These are phyloP conservation scores for Tremellales sp. DNA, from an alignment of 1,284 basidiomycete species.

Conservation along the genomic window DNA sequence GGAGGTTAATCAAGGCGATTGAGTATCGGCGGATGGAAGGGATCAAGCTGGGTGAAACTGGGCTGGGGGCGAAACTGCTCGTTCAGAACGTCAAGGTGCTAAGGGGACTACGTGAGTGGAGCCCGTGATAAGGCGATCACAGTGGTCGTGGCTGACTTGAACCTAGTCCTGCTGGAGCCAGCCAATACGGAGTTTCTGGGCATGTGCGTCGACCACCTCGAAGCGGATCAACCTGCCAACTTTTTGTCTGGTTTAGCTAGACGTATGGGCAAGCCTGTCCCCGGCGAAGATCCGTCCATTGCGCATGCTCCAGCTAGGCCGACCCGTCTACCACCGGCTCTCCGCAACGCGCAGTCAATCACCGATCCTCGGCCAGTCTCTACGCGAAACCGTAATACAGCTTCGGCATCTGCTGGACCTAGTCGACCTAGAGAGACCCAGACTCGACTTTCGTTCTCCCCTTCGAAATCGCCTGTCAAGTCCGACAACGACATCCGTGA, in stretches of 20 bases:
- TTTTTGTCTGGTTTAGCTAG: constrained; percentile 27
- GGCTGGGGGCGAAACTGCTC: constrained; percentile 42
- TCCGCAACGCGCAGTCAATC: no score
- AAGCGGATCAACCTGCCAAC: constrained; percentile 27
- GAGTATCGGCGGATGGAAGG: constrained; percentile 38
- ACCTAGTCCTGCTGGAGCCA: constrained; percentile 36
- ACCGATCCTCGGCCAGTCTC: no score
- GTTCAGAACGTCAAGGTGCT: constrained; percentile 34
- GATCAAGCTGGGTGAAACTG: constrained; percentile 40
- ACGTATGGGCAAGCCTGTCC: constrained; percentile 22
- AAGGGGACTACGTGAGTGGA: constrained; percentile 24
- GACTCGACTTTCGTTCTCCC: no score
- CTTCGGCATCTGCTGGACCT: no score
- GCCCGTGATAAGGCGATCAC: neutral
- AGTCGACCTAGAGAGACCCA: no score
- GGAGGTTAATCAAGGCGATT: constrained; percentile 34
- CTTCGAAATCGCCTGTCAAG: no score
- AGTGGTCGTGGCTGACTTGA: neutral
- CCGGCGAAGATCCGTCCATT: constrained; percentile 2
- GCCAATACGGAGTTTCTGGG: constrained; percentile 36
- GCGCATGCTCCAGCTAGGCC: no score
- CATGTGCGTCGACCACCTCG: constrained; percentile 34
- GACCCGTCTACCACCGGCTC: no score
- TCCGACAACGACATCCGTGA: no score
- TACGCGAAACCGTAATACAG: no score